Evolutionary conservation across 1,284 basidiomycete species (phyloP), one percentile per base, ranked within the genome.

Genomic region (Lignosus rhinocerotis): DNA sequence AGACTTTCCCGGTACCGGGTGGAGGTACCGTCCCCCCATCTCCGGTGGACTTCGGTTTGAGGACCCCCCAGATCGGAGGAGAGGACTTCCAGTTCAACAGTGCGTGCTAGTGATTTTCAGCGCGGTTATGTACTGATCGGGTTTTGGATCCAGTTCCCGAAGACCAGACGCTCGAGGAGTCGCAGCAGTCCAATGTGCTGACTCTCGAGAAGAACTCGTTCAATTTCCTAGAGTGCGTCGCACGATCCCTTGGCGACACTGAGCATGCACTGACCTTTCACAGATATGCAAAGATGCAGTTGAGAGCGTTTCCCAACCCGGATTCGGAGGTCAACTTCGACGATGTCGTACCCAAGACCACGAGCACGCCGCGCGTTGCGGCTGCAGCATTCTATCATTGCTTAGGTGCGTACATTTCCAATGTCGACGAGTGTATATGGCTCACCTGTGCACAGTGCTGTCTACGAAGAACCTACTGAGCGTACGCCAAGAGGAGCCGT

Each of bases 331-430:
- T 93, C 30, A 76, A 73, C 10, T 91, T 92, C 67, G 82, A 87
- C 58, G 80, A 78, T 39, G 77, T 92, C 34, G 86, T 85, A 17
- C 90, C 88, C 6, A 79, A 74, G 57, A 69, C 74, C 46, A 83
- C 86, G 1, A 89, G 87, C 64, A 90, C 87, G 2, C 77, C 82
- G 16, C 88, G 87, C 67, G 87, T 93, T 34, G 90, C 89, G 6
- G 83, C 90, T 16, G 83, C 88, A 32, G 90, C 84, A 5, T 86
- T 93, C 69, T 90, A 93, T 73, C 90, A 93, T 63, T 91, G 88
- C 69, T 78, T 92, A 51, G 88, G 90, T 90, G 58, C 51, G 83
- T 74, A 12, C 19, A 39, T 10, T 25, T 9, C 8, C 7, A 5
- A 12, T 25, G 25, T 16, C 30, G 12, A n/a, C 41, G 7, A 7